Evolutionary conservation across 2,329 filamentous ascomycete species (phyloP).

Genomic region (Phialophora chinensis): DNA sequence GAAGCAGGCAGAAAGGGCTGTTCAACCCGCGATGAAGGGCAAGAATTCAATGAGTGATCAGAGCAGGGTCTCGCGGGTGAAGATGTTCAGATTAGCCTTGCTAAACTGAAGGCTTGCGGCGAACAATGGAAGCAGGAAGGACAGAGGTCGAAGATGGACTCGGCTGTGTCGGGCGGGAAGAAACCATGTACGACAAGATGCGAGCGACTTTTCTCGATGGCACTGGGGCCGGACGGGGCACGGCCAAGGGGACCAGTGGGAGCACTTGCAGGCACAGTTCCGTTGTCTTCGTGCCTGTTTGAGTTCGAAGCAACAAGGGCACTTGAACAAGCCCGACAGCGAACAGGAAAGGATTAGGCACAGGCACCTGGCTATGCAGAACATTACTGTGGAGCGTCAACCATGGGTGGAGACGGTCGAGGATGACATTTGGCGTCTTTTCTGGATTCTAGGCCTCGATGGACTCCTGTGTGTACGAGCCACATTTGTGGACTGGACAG

Average conservation of each 20-base stretch:
- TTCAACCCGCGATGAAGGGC: slow-evolving; percentile 1
- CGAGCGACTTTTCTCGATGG: slow-evolving; percentile 12
- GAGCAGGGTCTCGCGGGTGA: neutral
- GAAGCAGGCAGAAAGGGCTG: neutral
- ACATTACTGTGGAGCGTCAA: slow-evolving; percentile 27
- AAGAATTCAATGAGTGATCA: slow-evolving; percentile 4
- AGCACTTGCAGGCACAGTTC: slow-evolving; percentile 17
- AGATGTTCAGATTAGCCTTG: neutral
- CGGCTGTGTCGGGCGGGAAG: slow-evolving; percentile 15
- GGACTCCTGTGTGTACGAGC: neutral
- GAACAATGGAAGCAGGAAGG: slow-evolving; percentile 11
- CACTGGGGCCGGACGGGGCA: slow-evolving; percentile 15
- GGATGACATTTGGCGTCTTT: slow-evolving; percentile 25
- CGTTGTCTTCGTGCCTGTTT: slow-evolving; percentile 17
- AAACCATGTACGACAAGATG: slow-evolving; percentile 20
- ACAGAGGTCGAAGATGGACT: slow-evolving; percentile 17
- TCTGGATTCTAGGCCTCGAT: slow-evolving; percentile 6
- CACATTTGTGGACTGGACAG: neutral
- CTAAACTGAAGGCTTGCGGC: slow-evolving; percentile 5
- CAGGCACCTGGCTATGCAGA: slow-evolving; percentile 27
- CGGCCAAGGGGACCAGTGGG: slow-evolving; percentile 8
- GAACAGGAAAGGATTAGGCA: slow-evolving; percentile 23
- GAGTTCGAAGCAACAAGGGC: slow-evolving; percentile 20
- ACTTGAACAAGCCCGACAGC: slow-evolving; percentile 1
- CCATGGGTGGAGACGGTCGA: slow-evolving; percentile 12